Evolutionary conservation across 192 early-diverging fungal genomes (phyloP).

Genomic region (Coemansia sp.): DNA sequence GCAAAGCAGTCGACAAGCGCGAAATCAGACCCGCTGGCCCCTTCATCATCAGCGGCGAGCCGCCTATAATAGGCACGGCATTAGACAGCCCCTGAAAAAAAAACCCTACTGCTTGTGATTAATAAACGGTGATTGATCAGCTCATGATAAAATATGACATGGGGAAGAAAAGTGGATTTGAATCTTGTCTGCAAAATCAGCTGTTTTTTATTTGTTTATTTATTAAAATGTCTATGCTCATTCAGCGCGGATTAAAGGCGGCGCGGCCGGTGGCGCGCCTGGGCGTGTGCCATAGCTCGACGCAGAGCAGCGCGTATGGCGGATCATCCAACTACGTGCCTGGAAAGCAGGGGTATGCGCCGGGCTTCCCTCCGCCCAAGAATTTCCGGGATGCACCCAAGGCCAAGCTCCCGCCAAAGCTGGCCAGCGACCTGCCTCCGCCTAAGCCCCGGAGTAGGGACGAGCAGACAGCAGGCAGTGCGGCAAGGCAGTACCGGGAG

Average conservation of each 20-base stretch:
- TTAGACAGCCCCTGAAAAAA: not conserved
- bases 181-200: not conserved
- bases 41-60: conserved; percentile 8
- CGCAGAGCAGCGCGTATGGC: conserved; percentile 7
- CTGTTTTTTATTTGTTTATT: no score
- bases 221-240: not conserved
- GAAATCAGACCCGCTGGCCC: conserved; percentile 15
- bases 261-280: not conserved
- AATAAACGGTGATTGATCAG: not conserved
- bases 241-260: not conserved
- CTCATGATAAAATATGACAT: not conserved
- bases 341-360: conserved; percentile 51
- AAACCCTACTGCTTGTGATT: not conserved
- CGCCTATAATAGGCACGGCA: not conserved
- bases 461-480: conserved; percentile 9
- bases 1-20: not conserved
- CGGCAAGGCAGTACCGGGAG: conserved; percentile 23
- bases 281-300: not conserved
- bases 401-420: conserved; percentile 2
- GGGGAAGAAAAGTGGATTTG: not conserved
- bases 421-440: conserved; percentile 17
- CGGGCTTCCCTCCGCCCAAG: conserved; percentile 51
- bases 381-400: conserved; percentile 1
- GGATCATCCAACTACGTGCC: conserved; percentile 44
- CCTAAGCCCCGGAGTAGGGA: conserved; percentile 7